phyloP scores from a whole-genome alignment of 768 basidiomycete species.

The Tulasnella sp. region DNA sequence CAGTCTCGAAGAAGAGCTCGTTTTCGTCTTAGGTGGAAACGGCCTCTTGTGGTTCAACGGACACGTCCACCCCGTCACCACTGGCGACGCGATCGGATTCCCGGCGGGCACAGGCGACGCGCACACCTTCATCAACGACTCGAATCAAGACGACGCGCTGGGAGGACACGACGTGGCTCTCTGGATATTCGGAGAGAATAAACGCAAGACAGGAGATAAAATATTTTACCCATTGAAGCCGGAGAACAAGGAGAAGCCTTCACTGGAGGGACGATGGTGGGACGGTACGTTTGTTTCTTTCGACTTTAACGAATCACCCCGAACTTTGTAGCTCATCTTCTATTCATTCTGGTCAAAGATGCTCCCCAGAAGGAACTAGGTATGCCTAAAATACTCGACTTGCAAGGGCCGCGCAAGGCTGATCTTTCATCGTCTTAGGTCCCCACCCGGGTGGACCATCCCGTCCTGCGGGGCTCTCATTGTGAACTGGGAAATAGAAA shows the following conservation, averaged over 20 bases:
- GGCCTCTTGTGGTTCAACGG: slow-evolving; percentile 39
- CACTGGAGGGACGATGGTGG: slow-evolving; percentile 36
- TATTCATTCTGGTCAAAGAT: not conserved
- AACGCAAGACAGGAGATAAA: slow-evolving; percentile 34
- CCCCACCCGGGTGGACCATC: slow-evolving; percentile 25
- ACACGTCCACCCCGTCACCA: slow-evolving; percentile 31
- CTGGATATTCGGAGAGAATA: slow-evolving; percentile 39
- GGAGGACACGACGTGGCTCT: slow-evolving; percentile 37
- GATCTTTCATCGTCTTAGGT: not conserved
- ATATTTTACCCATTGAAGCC: slow-evolving; percentile 37
- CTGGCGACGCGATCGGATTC: slow-evolving; percentile 38
- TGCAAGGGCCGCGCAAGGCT: not conserved
- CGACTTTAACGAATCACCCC: not conserved
- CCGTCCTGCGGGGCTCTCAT: slow-evolving; percentile 18
- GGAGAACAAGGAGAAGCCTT: slow-evolving; percentile 16
- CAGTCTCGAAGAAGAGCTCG: slow-evolving; percentile 38
- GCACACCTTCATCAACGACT: slow-evolving; percentile 39
- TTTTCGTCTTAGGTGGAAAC: slow-evolving; percentile 36
- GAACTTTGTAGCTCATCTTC: not conserved
- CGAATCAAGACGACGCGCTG: slow-evolving; percentile 32
- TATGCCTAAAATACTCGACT: not conserved
- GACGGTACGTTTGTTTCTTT: slow-evolving; percentile 32
- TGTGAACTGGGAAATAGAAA: not conserved
- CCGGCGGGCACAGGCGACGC: slow-evolving; percentile 38
- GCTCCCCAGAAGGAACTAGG: slow-evolving; percentile 21